Evolutionary conservation across 495 filamentous ascomycete genomes (phyloP).

Genomic region (Xanthoparmelia taractica): DNA sequence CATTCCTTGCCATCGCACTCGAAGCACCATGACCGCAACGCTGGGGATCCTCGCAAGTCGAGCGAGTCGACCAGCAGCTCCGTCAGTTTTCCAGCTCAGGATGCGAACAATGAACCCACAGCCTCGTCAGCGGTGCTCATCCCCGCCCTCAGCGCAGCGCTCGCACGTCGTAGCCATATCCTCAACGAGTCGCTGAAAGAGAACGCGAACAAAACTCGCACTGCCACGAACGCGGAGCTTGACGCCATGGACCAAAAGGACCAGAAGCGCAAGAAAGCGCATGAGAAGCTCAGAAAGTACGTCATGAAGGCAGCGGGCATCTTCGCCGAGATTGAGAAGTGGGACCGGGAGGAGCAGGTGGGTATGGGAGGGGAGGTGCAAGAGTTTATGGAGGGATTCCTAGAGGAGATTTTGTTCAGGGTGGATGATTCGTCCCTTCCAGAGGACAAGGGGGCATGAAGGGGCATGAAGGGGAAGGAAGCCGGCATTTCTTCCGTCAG

Average conservation of each 20-base stretch:
- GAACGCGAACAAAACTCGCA: constrained; percentile 4
- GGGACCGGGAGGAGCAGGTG: constrained; percentile 73
- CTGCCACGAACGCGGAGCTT: constrained; percentile 11
- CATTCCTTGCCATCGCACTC: constrained; percentile 28
- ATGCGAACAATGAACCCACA: constrained; percentile 36
- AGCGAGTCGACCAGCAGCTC: constrained; percentile 7
- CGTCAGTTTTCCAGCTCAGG: constrained; percentile 15
- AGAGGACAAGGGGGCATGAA: not conserved
- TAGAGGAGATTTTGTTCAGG: constrained; percentile 91
- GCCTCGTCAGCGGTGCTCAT: constrained; percentile 78
- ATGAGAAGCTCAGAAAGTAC: constrained; percentile 71
- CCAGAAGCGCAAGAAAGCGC: constrained; percentile 61
- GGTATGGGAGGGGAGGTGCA: constrained; percentile 85
- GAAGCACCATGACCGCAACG: constrained; percentile 19
- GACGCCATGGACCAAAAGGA: constrained; percentile 8
- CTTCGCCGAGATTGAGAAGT: constrained; percentile 79
- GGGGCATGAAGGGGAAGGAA: not conserved
- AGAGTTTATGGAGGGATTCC: constrained; percentile 78
- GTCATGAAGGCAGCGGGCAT: constrained; percentile 67
- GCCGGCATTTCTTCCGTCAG: not conserved
- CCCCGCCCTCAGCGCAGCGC: constrained; percentile 81
- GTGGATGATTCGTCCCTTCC: constrained; percentile 47
- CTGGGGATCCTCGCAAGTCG: constrained; percentile 21
- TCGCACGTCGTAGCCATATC: constrained; percentile 57
- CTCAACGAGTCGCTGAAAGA: constrained; percentile 21